Base-by-base conservation (phyloP, 140 eudicot species). In the Oenanthe javanica region DNA sequence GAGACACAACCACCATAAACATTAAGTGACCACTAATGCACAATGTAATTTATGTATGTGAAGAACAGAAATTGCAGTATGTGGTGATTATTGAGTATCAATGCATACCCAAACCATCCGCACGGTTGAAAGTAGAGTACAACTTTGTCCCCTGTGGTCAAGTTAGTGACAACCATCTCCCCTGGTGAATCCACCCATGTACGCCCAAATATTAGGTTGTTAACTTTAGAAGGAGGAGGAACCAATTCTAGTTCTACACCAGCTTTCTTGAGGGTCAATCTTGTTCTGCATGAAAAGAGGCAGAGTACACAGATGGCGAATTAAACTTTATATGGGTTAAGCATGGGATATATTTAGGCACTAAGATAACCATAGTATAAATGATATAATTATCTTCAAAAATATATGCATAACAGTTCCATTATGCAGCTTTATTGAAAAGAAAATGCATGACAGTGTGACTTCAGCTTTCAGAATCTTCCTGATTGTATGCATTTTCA, bases 151-250 rank as follows among this genome's bases (percentile, higher is more conserved):
- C 98, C 99, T 36, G 99, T 96, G n/a, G 99, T 93, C 85, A 87
- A 72, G 82, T 96, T 96, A 81, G 97, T 87, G 93, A 96, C 77
- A 77, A 96, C 75, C 99, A 96, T 93, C 84, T 96, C 99, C 81
- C 99, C 99, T 8, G 99, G 98, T 52, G 93, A 89, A 77, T 96
- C 99, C 59, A 96, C 92, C 99, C 99, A 96, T 49, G 98, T 96
- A 78, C 99, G 90, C 76, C 99, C 99, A 70, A 96, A 96, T 74
- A 96, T 96, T 46, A 96, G 78, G 79, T 96, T 96, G 91, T 93
- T 89, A 75, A 91, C 98, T 77, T 96, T 96, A 12, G 99, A 88
- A 55, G 96, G 98, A 77, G 99, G 99, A 5, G 99, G 99, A 11
- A 93, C 97, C 93, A 95, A 84, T 75, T 95, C 99, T 45, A 95